A percentile compares a stretch with the other conserved stretches of the same genome.
Conservation (phyloP, 2,329 filamentous ascomycete species). For the Talaromyces sp. region DNA sequence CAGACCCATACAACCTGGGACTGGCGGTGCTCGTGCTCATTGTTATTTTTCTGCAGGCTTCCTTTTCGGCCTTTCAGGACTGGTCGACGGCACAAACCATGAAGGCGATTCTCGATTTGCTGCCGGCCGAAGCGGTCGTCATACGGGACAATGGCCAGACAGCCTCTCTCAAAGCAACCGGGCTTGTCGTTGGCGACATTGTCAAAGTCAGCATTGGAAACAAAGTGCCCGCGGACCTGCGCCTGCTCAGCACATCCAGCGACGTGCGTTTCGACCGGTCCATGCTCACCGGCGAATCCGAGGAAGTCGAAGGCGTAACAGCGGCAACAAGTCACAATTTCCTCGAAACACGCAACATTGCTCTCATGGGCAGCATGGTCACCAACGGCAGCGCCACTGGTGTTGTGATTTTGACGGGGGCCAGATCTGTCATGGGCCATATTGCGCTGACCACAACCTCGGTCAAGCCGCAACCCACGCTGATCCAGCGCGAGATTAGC, state of each 20-base stretch:
- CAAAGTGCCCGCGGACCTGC: slow-evolving; percentile 71
- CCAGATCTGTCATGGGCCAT: slow-evolving; percentile 69
- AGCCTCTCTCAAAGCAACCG: slow-evolving; percentile 49
- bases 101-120: slow-evolving; percentile 72
- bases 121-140: slow-evolving; percentile 66
- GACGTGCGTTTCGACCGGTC: slow-evolving; percentile 71
- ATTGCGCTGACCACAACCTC: slow-evolving; percentile 70
- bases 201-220: slow-evolving; percentile 66
- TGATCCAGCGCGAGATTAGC: slow-evolving; percentile 67
- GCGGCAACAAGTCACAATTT: slow-evolving; percentile 68
- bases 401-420: slow-evolving; percentile 67
- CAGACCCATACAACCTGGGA: slow-evolving; percentile 60
- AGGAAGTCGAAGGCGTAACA: slow-evolving; percentile 60
- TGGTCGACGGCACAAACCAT: slow-evolving; percentile 71
- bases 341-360: slow-evolving; percentile 72
- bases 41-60: slow-evolving; percentile 67
- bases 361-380: slow-evolving; percentile 72
- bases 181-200: slow-evolving; percentile 72
- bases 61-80: slow-evolving; percentile 67
- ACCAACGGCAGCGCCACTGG: slow-evolving; percentile 65
- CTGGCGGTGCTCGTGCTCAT: slow-evolving; percentile 68
- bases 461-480: slow-evolving; percentile 64
- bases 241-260: slow-evolving; percentile 64
- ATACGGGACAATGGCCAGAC: slow-evolving; percentile 57
- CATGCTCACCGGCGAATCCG: slow-evolving; percentile 69